A percentile compares a stretch with the other conserved stretches of the same genome.
Conservation (phyloP, 108 stramenopile species). For the Nitzschia sp. region DNA sequence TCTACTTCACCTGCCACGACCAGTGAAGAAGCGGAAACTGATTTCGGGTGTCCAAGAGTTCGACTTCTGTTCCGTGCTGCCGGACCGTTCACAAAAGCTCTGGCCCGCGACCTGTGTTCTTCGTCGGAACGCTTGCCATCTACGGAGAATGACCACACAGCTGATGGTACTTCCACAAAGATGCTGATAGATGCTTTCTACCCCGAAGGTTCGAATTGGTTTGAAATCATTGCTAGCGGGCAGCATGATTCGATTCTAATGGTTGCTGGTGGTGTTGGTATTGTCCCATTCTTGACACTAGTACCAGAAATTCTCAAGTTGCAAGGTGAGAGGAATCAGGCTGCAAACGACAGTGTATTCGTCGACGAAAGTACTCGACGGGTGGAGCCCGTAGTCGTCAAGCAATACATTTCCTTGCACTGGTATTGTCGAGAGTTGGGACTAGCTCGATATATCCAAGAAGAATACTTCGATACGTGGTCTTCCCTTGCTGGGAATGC, state of each 20-base stretch:
- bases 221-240: neutral
- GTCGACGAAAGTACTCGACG: neutral
- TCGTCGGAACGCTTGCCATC: too few relatives aligned
- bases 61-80: neutral
- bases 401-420: conserved; percentile 8
- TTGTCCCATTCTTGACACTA: conserved; percentile 25
- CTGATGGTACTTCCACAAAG: neutral
- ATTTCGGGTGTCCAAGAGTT: neutral
- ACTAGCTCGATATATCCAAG: conserved; percentile 11
- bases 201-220: conserved; percentile 6
- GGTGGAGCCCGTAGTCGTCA: neutral
- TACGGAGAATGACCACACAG: too few relatives aligned
- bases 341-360: too few relatives aligned
- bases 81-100: conserved; percentile 11
- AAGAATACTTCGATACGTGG: conserved; percentile 1
- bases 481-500: neutral
- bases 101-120: neutral
- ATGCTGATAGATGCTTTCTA: conserved; percentile 10
- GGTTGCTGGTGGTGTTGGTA: conserved; percentile 28
- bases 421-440: conserved; percentile 30
- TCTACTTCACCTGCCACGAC: neutral
- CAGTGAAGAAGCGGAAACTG: neutral
- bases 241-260: conserved; percentile 19
- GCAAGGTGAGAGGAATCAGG: too few relatives aligned
- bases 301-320: neutral